Percentiles rank a stretch among this genome's conserved stretches.
Conservation (phyloP, 140 eudicot genomes). For the Stevia rebaudiana region DNA sequence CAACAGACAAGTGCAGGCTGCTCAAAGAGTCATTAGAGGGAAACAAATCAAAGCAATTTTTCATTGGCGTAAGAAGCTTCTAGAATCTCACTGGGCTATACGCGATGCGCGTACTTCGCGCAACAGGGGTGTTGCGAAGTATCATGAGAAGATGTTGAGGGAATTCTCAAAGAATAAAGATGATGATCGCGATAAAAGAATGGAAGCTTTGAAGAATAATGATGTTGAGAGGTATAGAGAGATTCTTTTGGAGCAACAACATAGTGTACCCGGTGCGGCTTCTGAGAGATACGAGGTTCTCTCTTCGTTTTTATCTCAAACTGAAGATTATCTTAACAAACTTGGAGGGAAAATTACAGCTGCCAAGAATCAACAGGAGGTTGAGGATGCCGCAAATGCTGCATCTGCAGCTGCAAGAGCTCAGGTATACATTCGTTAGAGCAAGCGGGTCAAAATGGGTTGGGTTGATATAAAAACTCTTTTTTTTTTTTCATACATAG, state of each 20-base stretch:
- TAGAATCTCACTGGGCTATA: constrained; percentile 92
- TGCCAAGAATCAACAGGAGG: constrained; percentile 90
- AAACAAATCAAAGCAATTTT: constrained; percentile 77
- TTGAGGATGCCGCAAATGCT: constrained; percentile 84
- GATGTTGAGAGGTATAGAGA: constrained; percentile 95
- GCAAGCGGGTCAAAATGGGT: neutral
- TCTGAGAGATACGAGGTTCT: constrained; percentile 92
- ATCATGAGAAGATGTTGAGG: constrained; percentile 91
- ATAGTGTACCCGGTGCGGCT: constrained; percentile 85
- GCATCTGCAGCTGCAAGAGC: constrained; percentile 89
- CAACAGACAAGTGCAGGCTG: constrained; percentile 75
- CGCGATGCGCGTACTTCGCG: constrained; percentile 97
- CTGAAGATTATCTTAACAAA: constrained; percentile 88
- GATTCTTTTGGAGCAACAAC: constrained; percentile 91
- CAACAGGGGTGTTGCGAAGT: constrained; percentile 90
- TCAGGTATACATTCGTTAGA: constrained; percentile 60
- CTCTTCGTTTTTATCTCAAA: constrained; percentile 85
- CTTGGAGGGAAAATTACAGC: constrained; percentile 94
- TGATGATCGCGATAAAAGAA: constrained; percentile 78
- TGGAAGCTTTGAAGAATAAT: constrained; percentile 97
- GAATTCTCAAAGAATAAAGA: constrained; percentile 88
- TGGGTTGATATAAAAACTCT: neutral
- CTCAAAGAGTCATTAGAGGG: constrained; percentile 73
- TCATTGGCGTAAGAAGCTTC: constrained; percentile 99
- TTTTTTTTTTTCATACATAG: too few species aligned